These are phyloP conservation scores for Didymella pinodella DNA, from an alignment of 2,329 filamentous ascomycete species.

Conservation along the genomic window DNA sequence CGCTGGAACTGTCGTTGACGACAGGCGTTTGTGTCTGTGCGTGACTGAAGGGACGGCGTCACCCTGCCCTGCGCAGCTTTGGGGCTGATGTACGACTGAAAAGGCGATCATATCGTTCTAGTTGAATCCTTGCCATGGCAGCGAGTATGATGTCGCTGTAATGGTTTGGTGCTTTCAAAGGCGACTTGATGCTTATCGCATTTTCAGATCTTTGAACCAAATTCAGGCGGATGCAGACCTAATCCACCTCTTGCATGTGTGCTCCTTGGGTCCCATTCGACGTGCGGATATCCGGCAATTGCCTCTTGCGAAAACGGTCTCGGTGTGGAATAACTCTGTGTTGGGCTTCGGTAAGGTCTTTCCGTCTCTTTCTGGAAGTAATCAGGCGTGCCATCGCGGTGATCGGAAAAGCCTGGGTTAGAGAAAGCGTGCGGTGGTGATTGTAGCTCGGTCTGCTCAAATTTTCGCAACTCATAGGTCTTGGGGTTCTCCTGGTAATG, in stretches of 20 bases:
- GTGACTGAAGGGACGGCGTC: not conserved
- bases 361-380: conserved; percentile 49
- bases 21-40: not conserved
- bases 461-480: conserved; percentile 49
- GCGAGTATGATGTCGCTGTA: not conserved
- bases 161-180: not conserved
- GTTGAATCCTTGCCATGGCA: not conserved
- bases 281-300: conserved; percentile 24
- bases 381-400: conserved; percentile 43
- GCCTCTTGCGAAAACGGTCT: conserved; percentile 45
- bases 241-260: conserved; percentile 52
- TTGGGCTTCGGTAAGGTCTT: conserved; percentile 51
- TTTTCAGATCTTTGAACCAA: conserved; percentile 43
- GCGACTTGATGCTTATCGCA: not conserved
- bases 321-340: conserved; percentile 54
- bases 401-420: conserved; percentile 32
- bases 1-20: not conserved
- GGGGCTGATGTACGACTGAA: not conserved
- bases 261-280: conserved; percentile 49
- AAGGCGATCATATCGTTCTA: not conserved
- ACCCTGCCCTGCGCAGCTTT: not conserved
- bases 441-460: conserved; percentile 36
- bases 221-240: conserved; percentile 49
- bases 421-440: conserved; percentile 39
- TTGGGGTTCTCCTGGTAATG: conserved; percentile 43